Evolutionary conservation across 345 rosid genomes (phyloP).

Genomic region (Litchi chinensis): DNA sequence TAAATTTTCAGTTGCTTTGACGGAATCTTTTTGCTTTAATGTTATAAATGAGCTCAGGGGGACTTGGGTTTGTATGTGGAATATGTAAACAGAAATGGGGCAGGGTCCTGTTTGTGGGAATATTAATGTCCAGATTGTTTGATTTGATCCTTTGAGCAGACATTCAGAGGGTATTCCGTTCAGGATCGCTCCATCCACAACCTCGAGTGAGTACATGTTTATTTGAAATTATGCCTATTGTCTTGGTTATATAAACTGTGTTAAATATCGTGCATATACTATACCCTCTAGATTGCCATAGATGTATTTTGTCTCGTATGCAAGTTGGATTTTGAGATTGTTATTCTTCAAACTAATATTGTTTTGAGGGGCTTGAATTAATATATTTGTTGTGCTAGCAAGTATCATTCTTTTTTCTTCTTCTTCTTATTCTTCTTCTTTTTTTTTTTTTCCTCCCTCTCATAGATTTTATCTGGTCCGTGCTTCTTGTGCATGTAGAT

Average conservation of each 20-base stretch:
- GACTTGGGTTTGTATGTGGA: not conserved
- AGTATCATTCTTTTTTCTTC: not conserved
- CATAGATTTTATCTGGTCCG: not conserved
- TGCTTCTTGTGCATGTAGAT: too few species aligned
- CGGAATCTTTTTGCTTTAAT: not conserved
- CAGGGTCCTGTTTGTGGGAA: not conserved
- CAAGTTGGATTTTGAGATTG: not conserved
- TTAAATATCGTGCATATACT: not conserved
- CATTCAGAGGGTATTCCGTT: constrained; percentile 82
- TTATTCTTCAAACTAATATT: not conserved
- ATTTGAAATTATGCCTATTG: constrained; percentile 11
- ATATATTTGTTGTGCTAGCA: not conserved
- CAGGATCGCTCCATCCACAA: constrained; percentile 79
- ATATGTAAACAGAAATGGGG: not conserved
- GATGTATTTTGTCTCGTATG: not conserved
- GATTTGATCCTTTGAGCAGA: constrained; percentile 48
- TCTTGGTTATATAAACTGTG: not conserved
- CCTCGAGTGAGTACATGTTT: constrained; percentile 71
- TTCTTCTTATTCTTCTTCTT: too few species aligned
- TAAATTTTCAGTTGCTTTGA: not conserved
- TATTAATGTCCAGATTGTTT: constrained; percentile 34
- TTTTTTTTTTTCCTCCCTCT: too few species aligned
- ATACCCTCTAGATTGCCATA: not conserved
- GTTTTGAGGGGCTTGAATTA: not conserved
- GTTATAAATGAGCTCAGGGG: not conserved